phyloP scores from a whole-genome alignment of 495 filamentous ascomycete genomes.

The Daldinia caldariorum region DNA sequence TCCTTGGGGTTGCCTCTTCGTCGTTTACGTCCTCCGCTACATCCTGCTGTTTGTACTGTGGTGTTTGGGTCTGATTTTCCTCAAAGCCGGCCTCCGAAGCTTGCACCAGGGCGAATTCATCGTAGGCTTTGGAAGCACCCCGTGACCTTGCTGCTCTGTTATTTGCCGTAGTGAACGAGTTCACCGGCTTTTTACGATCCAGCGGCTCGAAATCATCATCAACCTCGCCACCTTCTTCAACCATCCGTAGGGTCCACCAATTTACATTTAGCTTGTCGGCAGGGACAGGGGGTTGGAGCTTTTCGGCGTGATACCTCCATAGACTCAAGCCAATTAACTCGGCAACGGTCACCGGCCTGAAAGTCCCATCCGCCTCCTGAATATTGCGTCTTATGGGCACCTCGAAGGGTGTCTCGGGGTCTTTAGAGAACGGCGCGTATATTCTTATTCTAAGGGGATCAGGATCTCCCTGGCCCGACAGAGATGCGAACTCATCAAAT shows the following conservation, averaged over 20 bases:
- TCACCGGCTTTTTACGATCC: conserved; percentile 78
- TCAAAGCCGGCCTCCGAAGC: conserved; percentile 79
- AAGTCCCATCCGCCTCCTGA: conserved; percentile 70
- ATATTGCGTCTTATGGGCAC: conserved; percentile 80
- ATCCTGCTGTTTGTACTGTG: conserved; percentile 66
- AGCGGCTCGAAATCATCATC: conserved; percentile 95
- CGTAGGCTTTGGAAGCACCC: conserved; percentile 83
- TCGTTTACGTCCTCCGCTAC: conserved; percentile 53
- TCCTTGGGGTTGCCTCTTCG: conserved; percentile 53
- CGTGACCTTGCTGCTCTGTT: conserved; percentile 74
- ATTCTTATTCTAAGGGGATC: conserved; percentile 87
- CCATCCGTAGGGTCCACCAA: conserved; percentile 91
- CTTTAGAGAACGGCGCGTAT: conserved; percentile 82
- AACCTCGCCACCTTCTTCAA: conserved; percentile 86
- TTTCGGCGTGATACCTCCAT: conserved; percentile 87
- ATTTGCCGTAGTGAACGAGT: conserved; percentile 90
- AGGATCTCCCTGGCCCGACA: conserved; percentile 84
- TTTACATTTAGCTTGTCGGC: conserved; percentile 83
- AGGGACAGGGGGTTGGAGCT: conserved; percentile 74
- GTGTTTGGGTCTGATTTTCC: conserved; percentile 80
- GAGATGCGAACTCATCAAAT: conserved; percentile 83
- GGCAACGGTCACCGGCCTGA: conserved; percentile 78
- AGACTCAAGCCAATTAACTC: conserved; percentile 91
- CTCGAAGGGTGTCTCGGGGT: conserved; percentile 75
- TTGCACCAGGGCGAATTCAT: conserved; percentile 91